Evolutionary conservation across 352 stramenopile genomes (phyloP).

Genomic region (Thalassiosira oceanica): DNA sequence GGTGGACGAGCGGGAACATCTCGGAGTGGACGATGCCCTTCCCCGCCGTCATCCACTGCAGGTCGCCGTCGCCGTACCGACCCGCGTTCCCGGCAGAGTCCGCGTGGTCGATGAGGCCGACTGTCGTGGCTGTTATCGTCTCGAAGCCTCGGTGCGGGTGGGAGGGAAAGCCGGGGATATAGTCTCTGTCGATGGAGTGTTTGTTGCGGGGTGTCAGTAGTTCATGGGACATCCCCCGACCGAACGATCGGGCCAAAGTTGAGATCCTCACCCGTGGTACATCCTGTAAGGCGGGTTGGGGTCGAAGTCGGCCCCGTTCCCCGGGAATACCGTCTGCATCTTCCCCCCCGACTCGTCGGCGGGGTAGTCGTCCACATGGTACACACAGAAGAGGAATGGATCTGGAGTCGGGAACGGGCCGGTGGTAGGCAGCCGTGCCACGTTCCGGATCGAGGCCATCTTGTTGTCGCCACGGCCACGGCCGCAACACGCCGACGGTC

Average conservation of each 20-base stretch:
- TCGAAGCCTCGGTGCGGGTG: constrained; percentile 90
- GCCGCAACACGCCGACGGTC: too few species aligned
- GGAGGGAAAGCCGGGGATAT: constrained; percentile 87
- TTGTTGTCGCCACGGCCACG: too few species aligned
- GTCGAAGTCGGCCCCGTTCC: constrained; percentile 79
- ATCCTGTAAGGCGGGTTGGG: constrained; percentile 61
- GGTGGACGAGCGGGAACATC: too few species aligned
- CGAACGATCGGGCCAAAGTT: too few species aligned
- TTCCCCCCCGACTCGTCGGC: constrained; percentile 38
- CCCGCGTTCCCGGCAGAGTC: constrained; percentile 83
- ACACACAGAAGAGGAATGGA: constrained; percentile 81
- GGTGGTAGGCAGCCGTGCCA: constrained; percentile 11
- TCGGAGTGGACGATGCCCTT: constrained; percentile 85
- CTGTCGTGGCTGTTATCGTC: constrained; percentile 89
- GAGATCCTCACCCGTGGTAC: too few species aligned
- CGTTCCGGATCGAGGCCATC: too few species aligned
- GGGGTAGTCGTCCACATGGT: constrained; percentile 72
- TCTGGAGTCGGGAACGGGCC: constrained; percentile 60
- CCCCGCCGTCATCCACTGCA: constrained; percentile 86
- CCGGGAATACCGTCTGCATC: constrained; percentile 57
- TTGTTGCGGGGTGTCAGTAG: too few species aligned
- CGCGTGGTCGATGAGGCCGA: constrained; percentile 85
- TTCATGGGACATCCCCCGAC: too few species aligned
- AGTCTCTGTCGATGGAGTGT: too few species aligned
- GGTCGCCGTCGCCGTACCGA: constrained; percentile 70